phyloP scores from a whole-genome alignment of 306 rosid genomes.

The Carpinus fangiana region DNA sequence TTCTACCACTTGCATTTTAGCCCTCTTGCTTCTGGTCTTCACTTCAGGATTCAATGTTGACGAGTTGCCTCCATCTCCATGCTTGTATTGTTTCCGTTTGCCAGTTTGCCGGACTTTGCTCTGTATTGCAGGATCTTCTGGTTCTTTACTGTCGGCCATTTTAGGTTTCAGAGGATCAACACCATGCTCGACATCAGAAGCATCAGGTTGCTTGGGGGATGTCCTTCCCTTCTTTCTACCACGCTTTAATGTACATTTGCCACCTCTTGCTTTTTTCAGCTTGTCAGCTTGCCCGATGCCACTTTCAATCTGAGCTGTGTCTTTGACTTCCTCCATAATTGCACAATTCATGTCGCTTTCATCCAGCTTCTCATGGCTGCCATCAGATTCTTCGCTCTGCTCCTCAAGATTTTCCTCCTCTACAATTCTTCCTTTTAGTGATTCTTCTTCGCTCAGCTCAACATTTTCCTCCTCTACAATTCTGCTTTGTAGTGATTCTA shows the following conservation, averaged over 20 bases:
- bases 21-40: constrained; percentile 4
- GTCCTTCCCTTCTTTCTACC: neutral
- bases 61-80: neutral
- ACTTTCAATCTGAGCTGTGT: neutral
- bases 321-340: neutral
- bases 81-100: neutral
- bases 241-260: neutral
- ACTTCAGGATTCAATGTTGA: neutral
- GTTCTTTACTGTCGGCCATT: neutral
- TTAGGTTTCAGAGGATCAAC: neutral
- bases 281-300: neutral
- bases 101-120: neutral
- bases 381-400: no score
- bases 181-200: neutral
- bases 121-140: neutral
- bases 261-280: neutral
- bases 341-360: neutral
- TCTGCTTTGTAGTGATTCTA: constrained; percentile 52
- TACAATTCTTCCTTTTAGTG: no score
- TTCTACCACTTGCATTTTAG: neutral
- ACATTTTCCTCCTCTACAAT: constrained; percentile 31
- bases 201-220: neutral
- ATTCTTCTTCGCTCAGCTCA: constrained; percentile 4
- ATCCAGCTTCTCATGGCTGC: no score
- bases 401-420: no score